phyloP scores from a whole-genome alignment of 306 rosid genomes.

The Fagus crenata region DNA sequence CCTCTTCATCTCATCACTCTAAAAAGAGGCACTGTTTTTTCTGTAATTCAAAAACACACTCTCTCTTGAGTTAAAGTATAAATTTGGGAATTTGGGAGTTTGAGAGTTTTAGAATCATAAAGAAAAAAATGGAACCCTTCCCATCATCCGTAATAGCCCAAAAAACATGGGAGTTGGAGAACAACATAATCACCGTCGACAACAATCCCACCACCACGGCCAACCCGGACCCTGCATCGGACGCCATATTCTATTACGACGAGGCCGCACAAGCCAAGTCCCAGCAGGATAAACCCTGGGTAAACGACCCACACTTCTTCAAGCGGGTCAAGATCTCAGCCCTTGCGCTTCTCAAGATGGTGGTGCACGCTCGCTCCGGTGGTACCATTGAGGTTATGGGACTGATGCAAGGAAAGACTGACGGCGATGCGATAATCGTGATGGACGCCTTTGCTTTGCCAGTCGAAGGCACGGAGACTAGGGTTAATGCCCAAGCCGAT shows the following conservation, averaged over 20 bases:
- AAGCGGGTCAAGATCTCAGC: slow-evolving; percentile 98
- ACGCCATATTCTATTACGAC: slow-evolving; percentile 90
- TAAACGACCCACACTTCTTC: slow-evolving; percentile 82
- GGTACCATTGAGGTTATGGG: slow-evolving; percentile 98
- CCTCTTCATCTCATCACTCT: too few species aligned
- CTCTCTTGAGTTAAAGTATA: too few species aligned
- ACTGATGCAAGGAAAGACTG: slow-evolving; percentile 96
- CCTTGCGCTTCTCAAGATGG: slow-evolving; percentile 96
- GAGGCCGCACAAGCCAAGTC: slow-evolving; percentile 65
- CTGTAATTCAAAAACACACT: too few species aligned
- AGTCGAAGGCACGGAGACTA: slow-evolving; percentile 95
- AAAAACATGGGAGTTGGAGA: slow-evolving; percentile 93
- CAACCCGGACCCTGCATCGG: slow-evolving; percentile 51
- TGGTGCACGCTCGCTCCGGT: slow-evolving; percentile 95
- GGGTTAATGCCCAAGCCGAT: slow-evolving; percentile 99
- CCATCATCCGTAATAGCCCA: slow-evolving; percentile 61
- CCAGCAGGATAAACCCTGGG: slow-evolving; percentile 90
- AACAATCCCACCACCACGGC: slow-evolving; percentile 6
- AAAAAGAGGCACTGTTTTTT: too few species aligned
- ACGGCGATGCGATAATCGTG: slow-evolving; percentile 84
- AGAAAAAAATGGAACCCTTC: slow-evolving; percentile 46
- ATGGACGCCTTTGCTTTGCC: slow-evolving; percentile 96
- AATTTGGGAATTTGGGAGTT: too few species aligned
- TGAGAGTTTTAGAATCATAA: too few species aligned
- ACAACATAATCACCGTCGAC: slow-evolving; percentile 77